Conservation (phyloP, 306 rosid genomes). For the Ammopiptanthus mongolicus region DNA sequence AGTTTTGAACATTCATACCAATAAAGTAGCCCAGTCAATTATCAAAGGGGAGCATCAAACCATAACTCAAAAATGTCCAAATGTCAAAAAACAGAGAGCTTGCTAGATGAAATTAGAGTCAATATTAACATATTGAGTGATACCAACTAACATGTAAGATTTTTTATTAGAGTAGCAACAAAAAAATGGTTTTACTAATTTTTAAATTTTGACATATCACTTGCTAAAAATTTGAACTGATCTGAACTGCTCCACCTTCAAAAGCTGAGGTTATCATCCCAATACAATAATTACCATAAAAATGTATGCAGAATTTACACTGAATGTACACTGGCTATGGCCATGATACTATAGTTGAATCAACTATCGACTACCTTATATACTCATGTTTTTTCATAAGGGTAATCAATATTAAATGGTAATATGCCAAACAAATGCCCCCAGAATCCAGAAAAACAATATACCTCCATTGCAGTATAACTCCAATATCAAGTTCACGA, state of each 20-base stretch:
- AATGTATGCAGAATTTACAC: conserved; percentile 2
- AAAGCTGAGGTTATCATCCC: not conserved
- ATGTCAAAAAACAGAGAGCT: not conserved
- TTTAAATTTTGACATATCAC: not conserved
- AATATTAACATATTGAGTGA: not conserved
- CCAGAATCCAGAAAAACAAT: not conserved
- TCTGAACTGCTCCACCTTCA: conserved; percentile 13
- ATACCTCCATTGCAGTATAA: conserved; percentile 98
- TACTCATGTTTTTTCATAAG: not conserved
- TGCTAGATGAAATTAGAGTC: not conserved
- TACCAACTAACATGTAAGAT: not conserved
- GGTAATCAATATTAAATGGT: conserved; percentile 3
- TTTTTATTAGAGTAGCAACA: not conserved
- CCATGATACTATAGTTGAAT: not conserved
- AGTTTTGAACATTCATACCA: not conserved
- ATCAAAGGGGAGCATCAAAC: not conserved
- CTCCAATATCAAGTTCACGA: conserved; percentile 82
- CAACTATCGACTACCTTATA: not conserved
- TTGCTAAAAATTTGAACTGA: not conserved
- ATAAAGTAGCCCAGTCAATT: not conserved
- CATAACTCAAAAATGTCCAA: conserved; percentile 5
- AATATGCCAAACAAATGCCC: not conserved
- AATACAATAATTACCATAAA: not conserved
- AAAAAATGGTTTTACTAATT: not conserved
- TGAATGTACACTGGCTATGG: not conserved